Evolutionary conservation across 495 filamentous ascomycete species (phyloP), one percentile per base, ranked within the genome.

Genomic region (Aspergillus kassunensis): DNA sequence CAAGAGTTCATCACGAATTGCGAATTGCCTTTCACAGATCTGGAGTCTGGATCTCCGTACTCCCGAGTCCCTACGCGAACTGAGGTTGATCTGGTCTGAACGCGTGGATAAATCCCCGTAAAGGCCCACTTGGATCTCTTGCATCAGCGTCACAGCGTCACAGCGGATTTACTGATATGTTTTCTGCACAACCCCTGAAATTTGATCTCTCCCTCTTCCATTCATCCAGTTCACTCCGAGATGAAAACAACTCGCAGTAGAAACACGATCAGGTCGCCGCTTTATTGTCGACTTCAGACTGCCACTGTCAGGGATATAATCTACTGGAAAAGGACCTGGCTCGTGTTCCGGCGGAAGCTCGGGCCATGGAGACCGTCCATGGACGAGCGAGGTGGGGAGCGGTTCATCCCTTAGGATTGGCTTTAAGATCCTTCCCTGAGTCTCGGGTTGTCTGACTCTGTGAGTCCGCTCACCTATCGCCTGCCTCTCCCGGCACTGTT

Each of bases 71-170:
- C 4, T 44, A 42, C 42, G 48, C 56, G 40, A 54, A 54, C 51
- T 51, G 47, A 52, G 12, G 46, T 52, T 53, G 55, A 56, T 56
- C 53, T n/a, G 52, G 35, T 55, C 53, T 21, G 41, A 56, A 53
- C 52, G 55, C 50, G 59, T 58, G 59, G 56, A 53, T 57, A 37
- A 44, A 48, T 35, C 51, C n/a, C 53, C 49, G 51, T 18, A 41
- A 57, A 57, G 51, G 27, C 39, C 60, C 47, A 53, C 54, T 39
- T 19, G 40, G 44, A 51, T 49, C 50, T 49, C 30, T 41, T 36
- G 23, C 36, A 34, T 6, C 6, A 19, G 30, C 29, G 9, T 10
- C 3, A 30, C 44, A 33, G 40, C 27, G 31, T 41, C 33, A 35
- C 24, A 51, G 25, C 8, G 15, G 36, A 21, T 15, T 15, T 48